Percentiles rank a stretch among this genome's conserved stretches.
These are phyloP conservation scores for Oidiodendron maius DNA, from an alignment of 495 filamentous ascomycete genomes.

Conservation along the genomic window DNA sequence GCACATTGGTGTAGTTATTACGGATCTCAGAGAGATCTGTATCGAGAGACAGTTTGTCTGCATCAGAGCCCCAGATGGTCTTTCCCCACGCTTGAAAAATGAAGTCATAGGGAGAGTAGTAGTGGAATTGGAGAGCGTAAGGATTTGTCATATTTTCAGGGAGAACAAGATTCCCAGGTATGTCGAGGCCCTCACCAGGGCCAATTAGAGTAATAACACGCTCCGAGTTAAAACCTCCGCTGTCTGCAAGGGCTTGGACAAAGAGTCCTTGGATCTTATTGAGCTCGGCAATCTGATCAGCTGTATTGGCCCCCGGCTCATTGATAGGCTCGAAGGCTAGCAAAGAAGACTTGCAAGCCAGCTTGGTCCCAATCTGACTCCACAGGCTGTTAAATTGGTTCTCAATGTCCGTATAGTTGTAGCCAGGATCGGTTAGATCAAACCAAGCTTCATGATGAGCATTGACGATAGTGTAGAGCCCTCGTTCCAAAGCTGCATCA, in stretches of 20 bases:
- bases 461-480: constrained; percentile 49
- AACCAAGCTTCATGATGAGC: constrained; percentile 60
- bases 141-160: constrained; percentile 47
- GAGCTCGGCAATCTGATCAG: constrained; percentile 41
- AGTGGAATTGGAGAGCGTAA: constrained; percentile 58
- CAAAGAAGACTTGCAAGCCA: constrained; percentile 46
- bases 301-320: constrained; percentile 47
- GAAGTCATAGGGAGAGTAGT: constrained; percentile 50
- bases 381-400: constrained; percentile 52
- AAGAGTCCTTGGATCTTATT: constrained; percentile 56
- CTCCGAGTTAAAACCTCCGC: constrained; percentile 50
- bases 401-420: constrained; percentile 47
- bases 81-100: constrained; percentile 37
- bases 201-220: constrained; percentile 54
- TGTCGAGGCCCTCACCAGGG: constrained; percentile 43
- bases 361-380: constrained; percentile 51
- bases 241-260: constrained; percentile 44
- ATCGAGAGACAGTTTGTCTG: constrained; percentile 44
- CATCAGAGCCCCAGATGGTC: constrained; percentile 52
- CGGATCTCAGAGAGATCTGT: constrained; percentile 45
- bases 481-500: constrained; percentile 46
- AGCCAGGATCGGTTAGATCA: constrained; percentile 39
- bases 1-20: constrained; percentile 47
- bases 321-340: constrained; percentile 60
- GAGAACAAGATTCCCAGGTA: constrained; percentile 45